These are phyloP conservation scores for Globisporangium yorkense DNA, from an alignment of 352 stramenopile genomes.

Conservation along the genomic window DNA sequence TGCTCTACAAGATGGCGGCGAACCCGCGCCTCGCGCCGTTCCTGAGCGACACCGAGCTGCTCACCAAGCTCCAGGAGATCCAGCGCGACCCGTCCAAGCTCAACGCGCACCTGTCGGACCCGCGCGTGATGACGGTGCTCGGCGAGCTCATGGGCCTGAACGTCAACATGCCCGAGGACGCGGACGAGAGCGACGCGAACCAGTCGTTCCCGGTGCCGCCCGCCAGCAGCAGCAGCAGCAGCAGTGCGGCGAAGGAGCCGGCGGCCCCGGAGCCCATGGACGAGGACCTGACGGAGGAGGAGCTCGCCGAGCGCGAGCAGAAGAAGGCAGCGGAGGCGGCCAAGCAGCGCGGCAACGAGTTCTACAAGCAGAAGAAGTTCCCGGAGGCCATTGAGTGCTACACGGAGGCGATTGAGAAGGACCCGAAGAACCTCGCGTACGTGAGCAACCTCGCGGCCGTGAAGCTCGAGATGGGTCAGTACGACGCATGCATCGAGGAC, in stretches of 20 bases:
- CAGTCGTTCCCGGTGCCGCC: constrained; percentile 15
- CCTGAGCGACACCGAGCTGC: constrained; percentile 91
- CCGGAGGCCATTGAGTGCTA: constrained; percentile 92
- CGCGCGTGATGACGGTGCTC: constrained; percentile 83
- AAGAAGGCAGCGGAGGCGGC: constrained; percentile 81
- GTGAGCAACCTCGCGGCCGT: constrained; percentile 97
- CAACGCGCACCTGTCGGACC: constrained; percentile 73
- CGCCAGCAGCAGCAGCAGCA: constrained; percentile 5
- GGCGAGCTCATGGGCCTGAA: constrained; percentile 82
- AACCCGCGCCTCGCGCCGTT: constrained; percentile 86
- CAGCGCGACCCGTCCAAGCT: constrained; percentile 75
- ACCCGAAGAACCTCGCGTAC: constrained; percentile 96
- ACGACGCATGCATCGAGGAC: constrained; percentile 90
- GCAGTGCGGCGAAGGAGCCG: constrained; percentile 20
- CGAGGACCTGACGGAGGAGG: constrained; percentile 83
- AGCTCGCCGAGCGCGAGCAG: constrained; percentile 44
- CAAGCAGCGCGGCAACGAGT: constrained; percentile 94
- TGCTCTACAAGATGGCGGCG: constrained; percentile 91
- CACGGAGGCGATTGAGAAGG: constrained; percentile 93
- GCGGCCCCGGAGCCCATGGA: constrained; percentile 73
- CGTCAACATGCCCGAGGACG: constrained; percentile 58
- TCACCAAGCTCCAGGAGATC: constrained; percentile 68
- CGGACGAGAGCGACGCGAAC: constrained; percentile 33
- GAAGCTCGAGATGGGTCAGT: constrained; percentile 95
- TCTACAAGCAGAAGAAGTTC: constrained; percentile 98